Base-by-base conservation (phyloP, 179 eudicot species). In the Spergularia azorica region DNA sequence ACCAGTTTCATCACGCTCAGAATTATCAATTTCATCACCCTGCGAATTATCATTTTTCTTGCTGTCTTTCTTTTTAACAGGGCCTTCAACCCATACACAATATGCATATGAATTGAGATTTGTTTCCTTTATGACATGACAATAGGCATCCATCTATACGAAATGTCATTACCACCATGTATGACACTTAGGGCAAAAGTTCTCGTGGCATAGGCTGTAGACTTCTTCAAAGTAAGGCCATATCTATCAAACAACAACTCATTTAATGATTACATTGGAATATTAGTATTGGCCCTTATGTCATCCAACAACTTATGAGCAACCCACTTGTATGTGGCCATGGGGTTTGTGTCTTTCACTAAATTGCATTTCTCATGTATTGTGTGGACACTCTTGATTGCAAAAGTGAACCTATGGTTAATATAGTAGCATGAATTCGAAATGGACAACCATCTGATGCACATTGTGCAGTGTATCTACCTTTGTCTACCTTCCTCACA, bases 231-330 rank as follows among this genome's bases (percentile, higher is more conserved):
- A 0, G 5, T 1, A 2, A 73, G 12, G 3, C 48, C 59, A 20
- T 4, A 73, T 13, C 68, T 73, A 0, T 46, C 14, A 17, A 20
- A 15, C 2, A 73, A 17, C 2, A 60, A 10, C 3, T 61, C 56
- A 15, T 60, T 62, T 2, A 62, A 16, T 11, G 67, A 11, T 8
- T 13, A 18, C 0, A 13, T 9, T 5, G 59, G 38, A 0, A 73
- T 61, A 3, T 61, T 43, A 46, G 48, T 61, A 36, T 72, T 72
- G 3, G 76, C 76, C 14, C 76, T 72, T 15, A 73, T 73, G 15
- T 74, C 77, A 8, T 74, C 70, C 8, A 74, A 2, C 18, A 74
- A 41, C 9, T 51, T 51, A 3, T 15, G 32, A 13, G 51, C 60
- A 11, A 58, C 77, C 77, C 62, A 74, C 0, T 12, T 10, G 0